Conservation (phyloP, 352 stramenopile genomes). For the Pythium aquatile region DNA sequence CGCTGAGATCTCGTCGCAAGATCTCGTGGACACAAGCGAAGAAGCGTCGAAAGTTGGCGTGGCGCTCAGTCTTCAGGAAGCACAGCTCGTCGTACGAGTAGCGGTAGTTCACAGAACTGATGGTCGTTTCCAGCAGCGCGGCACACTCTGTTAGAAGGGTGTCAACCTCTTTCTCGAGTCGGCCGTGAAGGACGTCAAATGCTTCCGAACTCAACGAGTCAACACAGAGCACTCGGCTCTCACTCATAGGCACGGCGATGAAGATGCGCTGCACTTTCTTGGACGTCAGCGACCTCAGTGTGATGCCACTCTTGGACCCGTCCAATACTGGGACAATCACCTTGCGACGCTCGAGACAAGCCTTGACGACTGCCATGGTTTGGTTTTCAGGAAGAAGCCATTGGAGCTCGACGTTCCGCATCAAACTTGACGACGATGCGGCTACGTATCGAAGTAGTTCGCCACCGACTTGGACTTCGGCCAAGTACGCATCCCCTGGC, state of each 20-base stretch:
- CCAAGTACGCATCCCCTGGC: conserved; percentile 54
- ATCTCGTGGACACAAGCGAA: conserved; percentile 40
- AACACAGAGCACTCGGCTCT: conserved; percentile 52
- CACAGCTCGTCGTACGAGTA: conserved; percentile 49
- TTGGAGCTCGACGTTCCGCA: conserved; percentile 39
- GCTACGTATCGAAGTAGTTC: conserved; percentile 34
- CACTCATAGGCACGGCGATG: conserved; percentile 41
- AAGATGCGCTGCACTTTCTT: conserved; percentile 36
- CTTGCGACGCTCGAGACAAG: conserved; percentile 37
- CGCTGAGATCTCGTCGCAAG: conserved; percentile 47
- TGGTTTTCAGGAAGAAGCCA: conserved; percentile 31
- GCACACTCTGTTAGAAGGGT: conserved; percentile 43
- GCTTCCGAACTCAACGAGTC: conserved; percentile 57
- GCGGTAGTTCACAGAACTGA: conserved; percentile 39
- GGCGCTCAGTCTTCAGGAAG: conserved; percentile 29
- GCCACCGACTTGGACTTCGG: conserved; percentile 30
- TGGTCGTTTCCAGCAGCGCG: conserved; percentile 31
- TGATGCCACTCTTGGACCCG: conserved; percentile 19
- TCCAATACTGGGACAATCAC: conserved; percentile 35
- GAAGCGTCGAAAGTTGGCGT: conserved; percentile 41
- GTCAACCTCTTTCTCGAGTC: conserved; percentile 56
- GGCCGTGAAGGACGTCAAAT: conserved; percentile 34
- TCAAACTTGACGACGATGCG: conserved; percentile 47
- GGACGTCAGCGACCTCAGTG: conserved; percentile 27
- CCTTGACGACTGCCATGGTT: conserved; percentile 41